phyloP scores from a whole-genome alignment of 495 filamentous ascomycete species.

The Neurospora sp. region DNA sequence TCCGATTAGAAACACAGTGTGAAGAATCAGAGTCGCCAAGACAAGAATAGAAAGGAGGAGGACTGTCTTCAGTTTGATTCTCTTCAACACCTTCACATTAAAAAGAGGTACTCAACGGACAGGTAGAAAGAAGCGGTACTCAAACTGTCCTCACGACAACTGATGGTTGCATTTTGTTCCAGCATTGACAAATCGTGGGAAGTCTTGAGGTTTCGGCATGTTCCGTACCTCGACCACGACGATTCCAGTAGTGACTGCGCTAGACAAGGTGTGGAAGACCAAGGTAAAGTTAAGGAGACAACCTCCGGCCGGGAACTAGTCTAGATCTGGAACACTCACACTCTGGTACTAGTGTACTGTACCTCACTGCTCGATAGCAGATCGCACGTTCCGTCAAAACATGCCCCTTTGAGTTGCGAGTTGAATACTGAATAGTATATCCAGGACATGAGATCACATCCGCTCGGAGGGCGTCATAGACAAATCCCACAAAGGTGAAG shows the following conservation, averaged over 20 bases:
- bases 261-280: not conserved
- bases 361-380: not conserved
- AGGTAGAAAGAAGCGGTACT: not conserved
- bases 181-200: not conserved
- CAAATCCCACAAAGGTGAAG: not conserved
- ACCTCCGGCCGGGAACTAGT: not conserved
- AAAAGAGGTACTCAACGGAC: not conserved
- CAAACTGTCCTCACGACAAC: not conserved
- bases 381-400: not conserved
- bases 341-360: too few species aligned
- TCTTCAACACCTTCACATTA: not conserved
- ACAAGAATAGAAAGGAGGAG: not conserved
- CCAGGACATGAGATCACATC: not conserved
- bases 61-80: not conserved
- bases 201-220: not conserved
- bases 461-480: not conserved
- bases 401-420: not conserved
- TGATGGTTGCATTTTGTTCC: not conserved
- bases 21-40: not conserved
- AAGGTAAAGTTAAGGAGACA: not conserved
- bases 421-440: not conserved
- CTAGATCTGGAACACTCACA: not conserved
- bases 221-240: not conserved
- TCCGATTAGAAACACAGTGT: not conserved
- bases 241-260: not conserved